phyloP scores from a whole-genome alignment of 106 monocot species.

The Chionographis japonica region DNA sequence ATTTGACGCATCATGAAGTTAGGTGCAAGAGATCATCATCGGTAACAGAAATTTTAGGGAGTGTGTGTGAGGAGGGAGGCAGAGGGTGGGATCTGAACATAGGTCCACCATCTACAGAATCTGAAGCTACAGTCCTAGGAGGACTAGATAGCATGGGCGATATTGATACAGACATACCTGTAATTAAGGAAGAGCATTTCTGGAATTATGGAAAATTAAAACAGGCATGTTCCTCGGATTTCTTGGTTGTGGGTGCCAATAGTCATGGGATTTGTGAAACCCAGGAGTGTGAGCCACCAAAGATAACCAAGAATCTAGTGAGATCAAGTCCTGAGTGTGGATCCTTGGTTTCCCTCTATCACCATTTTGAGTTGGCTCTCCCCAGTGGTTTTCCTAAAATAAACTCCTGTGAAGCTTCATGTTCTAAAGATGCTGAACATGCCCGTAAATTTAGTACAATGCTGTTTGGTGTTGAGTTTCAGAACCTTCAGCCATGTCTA shows the following conservation, averaged over 20 bases:
- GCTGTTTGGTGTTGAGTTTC: constrained; percentile 55
- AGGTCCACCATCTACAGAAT: constrained; percentile 10
- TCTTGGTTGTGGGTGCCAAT: background rate
- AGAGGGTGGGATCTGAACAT: constrained; percentile 20
- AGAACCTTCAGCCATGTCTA: background rate
- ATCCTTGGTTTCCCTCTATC: constrained; percentile 18
- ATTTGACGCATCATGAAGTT: constrained; percentile 1
- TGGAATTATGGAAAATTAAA: background rate
- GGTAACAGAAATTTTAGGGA: background rate
- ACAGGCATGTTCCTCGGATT: constrained; percentile 8
- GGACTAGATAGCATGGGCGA: background rate
- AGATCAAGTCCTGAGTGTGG: constrained; percentile 21
- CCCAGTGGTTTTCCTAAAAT: background rate
- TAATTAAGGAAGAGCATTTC: constrained; percentile 7
- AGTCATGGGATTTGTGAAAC: constrained; percentile 1
- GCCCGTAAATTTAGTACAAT: constrained; percentile 19
- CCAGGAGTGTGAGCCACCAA: constrained; percentile 11
- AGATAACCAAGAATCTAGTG: constrained; percentile 1
- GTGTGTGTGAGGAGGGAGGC: background rate
- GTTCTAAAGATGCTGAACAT: constrained; percentile 22
- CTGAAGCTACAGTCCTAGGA: constrained; percentile 3
- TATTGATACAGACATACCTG: background rate
- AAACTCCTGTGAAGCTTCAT: constrained; percentile 28
- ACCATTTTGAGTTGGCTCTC: constrained; percentile 13
- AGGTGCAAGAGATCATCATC: constrained; percentile 1